Conservation (phyloP, 768 basidiomycete species). For the Pleurotus djamor region DNA sequence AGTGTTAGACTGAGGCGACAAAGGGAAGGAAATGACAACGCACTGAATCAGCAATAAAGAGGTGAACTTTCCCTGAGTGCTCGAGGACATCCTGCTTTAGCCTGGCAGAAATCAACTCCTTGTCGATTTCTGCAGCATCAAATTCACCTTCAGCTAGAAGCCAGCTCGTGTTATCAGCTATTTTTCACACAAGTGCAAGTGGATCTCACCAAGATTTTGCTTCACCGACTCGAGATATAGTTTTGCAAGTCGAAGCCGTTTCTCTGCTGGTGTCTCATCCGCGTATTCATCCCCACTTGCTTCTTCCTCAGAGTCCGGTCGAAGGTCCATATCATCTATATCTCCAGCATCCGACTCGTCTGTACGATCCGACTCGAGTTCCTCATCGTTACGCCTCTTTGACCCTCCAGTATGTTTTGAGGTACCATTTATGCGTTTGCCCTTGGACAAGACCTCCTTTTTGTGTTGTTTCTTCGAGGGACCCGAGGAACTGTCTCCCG, state of each 20-base stretch:
- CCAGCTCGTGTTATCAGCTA: neutral
- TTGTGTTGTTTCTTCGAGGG: neutral
- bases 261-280: slow-evolving; percentile 90
- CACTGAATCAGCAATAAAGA: slow-evolving; percentile 76
- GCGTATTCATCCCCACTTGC: slow-evolving; percentile 82
- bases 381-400: slow-evolving; percentile 50
- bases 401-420: slow-evolving; percentile 17
- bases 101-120: slow-evolving; percentile 86
- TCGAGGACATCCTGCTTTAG: slow-evolving; percentile 91
- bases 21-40: slow-evolving; percentile 19
- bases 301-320: slow-evolving; percentile 50
- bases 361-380: slow-evolving; percentile 76
- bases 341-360: slow-evolving; percentile 30
- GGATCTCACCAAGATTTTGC: slow-evolving; percentile 59
- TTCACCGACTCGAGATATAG: slow-evolving; percentile 87
- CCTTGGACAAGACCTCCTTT: neutral
- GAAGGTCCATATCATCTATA: slow-evolving; percentile 64
- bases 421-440: slow-evolving; percentile 7
- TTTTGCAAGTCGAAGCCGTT: slow-evolving; percentile 87
- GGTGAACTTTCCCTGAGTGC: slow-evolving; percentile 83
- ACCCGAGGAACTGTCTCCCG: neutral
- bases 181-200: neutral
- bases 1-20: neutral
- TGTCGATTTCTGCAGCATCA: slow-evolving; percentile 95
- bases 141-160: slow-evolving; percentile 78